Base-by-base conservation (phyloP, 2,329 filamentous ascomycete species). In the Diaporthe ampelina region DNA sequence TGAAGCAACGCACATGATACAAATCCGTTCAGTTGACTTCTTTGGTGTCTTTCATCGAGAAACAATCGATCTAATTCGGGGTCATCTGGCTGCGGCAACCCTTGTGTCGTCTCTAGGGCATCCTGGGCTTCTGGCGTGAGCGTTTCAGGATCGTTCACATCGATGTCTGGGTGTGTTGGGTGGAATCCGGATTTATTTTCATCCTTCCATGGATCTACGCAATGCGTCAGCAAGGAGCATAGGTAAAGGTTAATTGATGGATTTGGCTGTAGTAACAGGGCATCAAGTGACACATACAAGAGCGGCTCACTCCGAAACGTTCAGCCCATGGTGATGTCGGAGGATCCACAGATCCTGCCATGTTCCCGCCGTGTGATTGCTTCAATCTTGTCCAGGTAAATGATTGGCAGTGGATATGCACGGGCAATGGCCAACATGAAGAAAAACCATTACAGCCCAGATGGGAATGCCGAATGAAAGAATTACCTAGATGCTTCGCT, bases 141-240 rank as follows among this genome's bases (percentile, higher is more conserved):
- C 8, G 9, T n/a, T 29, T 48, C 54, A 24, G 29, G 37, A 57
- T 24, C 35, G 5, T 29, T 32, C 17, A 52, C 2, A 37, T 52
- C 11, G 61, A 67, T 67, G n/a, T 57, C 70, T 65, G 70, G 70
- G 19, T 17, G 35, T 26, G 29, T 48, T 26, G 70, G 70, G 35
- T 72, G 70, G 8, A 72, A 7, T 56, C 70, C 70, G 29, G 70
- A 72, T 24, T 26, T 48, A 9, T 37, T 52, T 13, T 37, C 48
- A 11, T n/a, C 45, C 40, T 63, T 43, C 40, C 57, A 65, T 26
- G 57, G 56, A 52, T 52, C 40, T 67, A 52, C 61, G 32, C 43
- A 48, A 37, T 24, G 10, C 35, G 61, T 67, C 26, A 67, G 52
- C 45, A 52, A 37, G 21, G 15, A 9, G 24, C 17, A 8, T 15